Evolutionary conservation across 1,284 basidiomycete species (phyloP), one percentile per base, ranked within the genome.

Genomic region (Grifola frondosa): DNA sequence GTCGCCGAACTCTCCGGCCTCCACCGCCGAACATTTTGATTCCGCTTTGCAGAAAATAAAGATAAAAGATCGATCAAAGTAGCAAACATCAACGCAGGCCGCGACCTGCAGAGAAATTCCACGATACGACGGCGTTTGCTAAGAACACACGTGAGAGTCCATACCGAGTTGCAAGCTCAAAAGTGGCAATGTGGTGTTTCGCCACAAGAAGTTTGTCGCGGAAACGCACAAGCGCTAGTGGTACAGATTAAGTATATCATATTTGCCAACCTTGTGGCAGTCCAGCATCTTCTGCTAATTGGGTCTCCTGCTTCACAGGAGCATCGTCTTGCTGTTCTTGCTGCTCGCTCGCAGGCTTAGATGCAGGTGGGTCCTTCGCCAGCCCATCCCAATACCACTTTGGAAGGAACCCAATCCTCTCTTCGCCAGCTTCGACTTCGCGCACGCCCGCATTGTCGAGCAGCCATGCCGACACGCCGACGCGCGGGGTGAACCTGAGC

Each of bases 341-440:
- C 15, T 20, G 5, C n/a, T 17, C 20, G 7, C 20, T 20, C 11
- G 19, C n/a, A 10, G 10, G 21, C 19, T 31, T 31, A 12, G 28
- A 32, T 8, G 30, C 26, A 11, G 43, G 37, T 19, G 29, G n/a
- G 8, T 48, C 38, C 13, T 28, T 17, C 30, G 16, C 19, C 20
- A 57, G 16, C 50, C 74, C 74, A n/a, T 81, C 68, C 73, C 78
- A 84, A 66, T 84, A 91, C 78, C 80, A 81, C 45, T 62, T 65
- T 6, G 87, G 85, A 37, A 91, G 59, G 54, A 91, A 86, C 12
- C 89, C 88, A 12, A 86, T 70, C 42, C 88, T 69, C 37, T 85
- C 81, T 58, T 87, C 86, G 4, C 76, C 80, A 19, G 66, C 76
- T 41, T 64, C 64, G 1, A 88, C 85, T 15, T 87, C 84, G 36